Percentiles rank a stretch among this genome's conserved stretches.
These are phyloP conservation scores for Wickerhamiella occidentalis DNA, from an alignment of 805 yeast species.

Conservation along the genomic window DNA sequence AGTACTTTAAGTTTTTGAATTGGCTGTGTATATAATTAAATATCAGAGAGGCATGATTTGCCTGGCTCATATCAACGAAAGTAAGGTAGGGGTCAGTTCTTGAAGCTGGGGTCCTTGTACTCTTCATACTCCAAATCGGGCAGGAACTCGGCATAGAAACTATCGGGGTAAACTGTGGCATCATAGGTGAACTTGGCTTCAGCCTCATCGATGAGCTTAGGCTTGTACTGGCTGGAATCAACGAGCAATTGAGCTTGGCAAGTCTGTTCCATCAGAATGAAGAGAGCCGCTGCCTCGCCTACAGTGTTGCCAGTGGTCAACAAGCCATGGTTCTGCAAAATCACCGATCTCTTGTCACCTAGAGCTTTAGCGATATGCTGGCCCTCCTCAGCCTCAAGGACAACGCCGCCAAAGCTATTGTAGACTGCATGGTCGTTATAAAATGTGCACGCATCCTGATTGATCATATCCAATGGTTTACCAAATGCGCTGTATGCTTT, in stretches of 20 bases:
- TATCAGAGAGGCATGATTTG: no score
- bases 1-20: no score
- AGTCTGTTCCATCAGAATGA: slow-evolving; percentile 47
- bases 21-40: no score
- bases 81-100: background rate
- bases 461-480: slow-evolving; percentile 59
- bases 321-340: slow-evolving; percentile 62
- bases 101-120: slow-evolving; percentile 13
- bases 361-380: slow-evolving; percentile 45
- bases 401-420: slow-evolving; percentile 66
- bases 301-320: slow-evolving; percentile 58
- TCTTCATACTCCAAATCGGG: slow-evolving; percentile 47
- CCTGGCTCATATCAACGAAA: no score
- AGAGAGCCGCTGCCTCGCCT: slow-evolving; percentile 63
- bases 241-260: slow-evolving; percentile 57
- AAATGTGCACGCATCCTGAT: slow-evolving; percentile 63
- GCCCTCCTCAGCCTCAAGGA: slow-evolving; percentile 55
- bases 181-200: slow-evolving; percentile 57
- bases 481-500: slow-evolving; percentile 57
- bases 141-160: slow-evolving; percentile 61
- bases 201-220: slow-evolving; percentile 42
- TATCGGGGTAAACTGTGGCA: slow-evolving; percentile 51
- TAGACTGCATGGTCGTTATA: slow-evolving; percentile 58
- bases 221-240: slow-evolving; percentile 39
- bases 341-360: slow-evolving; percentile 43